Conservation (phyloP, 306 rosid genomes). For the Casuarina equisetifolia region DNA sequence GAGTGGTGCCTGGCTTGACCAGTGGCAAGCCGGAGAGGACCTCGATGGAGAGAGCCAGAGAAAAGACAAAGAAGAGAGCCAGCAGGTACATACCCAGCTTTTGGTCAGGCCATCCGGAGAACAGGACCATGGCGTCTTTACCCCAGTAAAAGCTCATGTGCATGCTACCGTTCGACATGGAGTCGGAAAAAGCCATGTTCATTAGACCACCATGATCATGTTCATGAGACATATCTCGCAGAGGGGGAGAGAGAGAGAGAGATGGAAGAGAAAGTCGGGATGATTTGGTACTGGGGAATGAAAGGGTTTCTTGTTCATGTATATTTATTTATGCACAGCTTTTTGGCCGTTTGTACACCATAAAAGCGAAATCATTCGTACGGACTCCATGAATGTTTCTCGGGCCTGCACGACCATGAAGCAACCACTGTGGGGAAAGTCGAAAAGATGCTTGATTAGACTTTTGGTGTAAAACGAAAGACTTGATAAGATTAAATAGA, state of each 20-base stretch:
- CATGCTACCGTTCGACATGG: constrained; percentile 30
- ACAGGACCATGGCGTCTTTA: constrained; percentile 52
- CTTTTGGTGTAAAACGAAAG: not conserved
- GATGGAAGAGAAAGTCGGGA: not conserved
- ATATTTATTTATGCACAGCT: not conserved
- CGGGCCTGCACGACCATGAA: not conserved
- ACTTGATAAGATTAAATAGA: not conserved
- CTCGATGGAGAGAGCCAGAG: constrained; percentile 46
- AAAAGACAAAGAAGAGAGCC: constrained; percentile 54
- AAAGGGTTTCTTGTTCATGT: constrained; percentile 11
- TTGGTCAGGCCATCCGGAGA: constrained; percentile 58
- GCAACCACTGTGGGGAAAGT: not conserved
- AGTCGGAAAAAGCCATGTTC: constrained; percentile 7
- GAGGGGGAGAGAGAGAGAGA: constrained; percentile 18
- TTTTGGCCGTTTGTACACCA: not conserved
- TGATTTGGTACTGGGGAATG: not conserved
- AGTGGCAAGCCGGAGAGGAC: constrained; percentile 40
- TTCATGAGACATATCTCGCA: not conserved
- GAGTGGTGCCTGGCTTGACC: constrained; percentile 23
- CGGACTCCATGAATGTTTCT: not conserved
- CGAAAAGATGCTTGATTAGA: no score
- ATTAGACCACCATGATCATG: not conserved
- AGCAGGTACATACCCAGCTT: constrained; percentile 54
- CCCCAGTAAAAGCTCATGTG: constrained; percentile 77
- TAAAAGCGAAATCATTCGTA: not conserved